phyloP scores from a whole-genome alignment of 2,329 filamentous ascomycete genomes.

The Nemania sp. region DNA sequence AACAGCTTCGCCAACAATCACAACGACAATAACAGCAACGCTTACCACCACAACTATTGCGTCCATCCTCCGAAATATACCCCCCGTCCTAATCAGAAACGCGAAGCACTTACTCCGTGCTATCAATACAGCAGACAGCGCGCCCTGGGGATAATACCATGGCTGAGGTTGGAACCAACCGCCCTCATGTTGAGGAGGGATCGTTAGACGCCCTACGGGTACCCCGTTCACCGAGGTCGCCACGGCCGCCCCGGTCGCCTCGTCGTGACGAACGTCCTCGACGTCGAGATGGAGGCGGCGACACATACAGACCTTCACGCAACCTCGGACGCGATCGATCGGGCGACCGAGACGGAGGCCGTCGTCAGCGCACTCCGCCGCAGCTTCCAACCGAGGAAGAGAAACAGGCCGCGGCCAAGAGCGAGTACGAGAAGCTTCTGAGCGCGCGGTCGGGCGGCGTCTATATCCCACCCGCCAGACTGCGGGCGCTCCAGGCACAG shows the following conservation, averaged over 20 bases:
- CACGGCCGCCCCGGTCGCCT: conserved; percentile 42
- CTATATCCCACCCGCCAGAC: conserved; percentile 90
- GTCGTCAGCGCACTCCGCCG: conserved; percentile 37
- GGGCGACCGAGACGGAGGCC: conserved; percentile 18
- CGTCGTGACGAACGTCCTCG: conserved; percentile 40
- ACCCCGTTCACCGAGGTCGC: conserved; percentile 41
- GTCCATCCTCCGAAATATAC: neutral
- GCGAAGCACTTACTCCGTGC: neutral
- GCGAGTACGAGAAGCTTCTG: conserved; percentile 90
- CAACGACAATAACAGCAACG: neutral
- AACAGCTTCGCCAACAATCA: conserved; percentile 12
- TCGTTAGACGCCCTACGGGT: conserved; percentile 35
- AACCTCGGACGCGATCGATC: conserved; percentile 23
- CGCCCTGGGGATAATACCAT: conserved; percentile 37
- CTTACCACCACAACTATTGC: neutral
- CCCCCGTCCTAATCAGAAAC: neutral
- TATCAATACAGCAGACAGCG: conserved; percentile 6
- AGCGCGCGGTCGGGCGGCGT: conserved; percentile 94
- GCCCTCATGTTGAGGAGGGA: conserved; percentile 40
- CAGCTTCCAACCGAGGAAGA: conserved; percentile 69
- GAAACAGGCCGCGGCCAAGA: conserved; percentile 86
- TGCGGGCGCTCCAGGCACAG: conserved; percentile 91
- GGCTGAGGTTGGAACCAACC: conserved; percentile 50
- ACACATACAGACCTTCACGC: conserved; percentile 53
- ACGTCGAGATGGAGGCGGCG: conserved; percentile 44